Percentiles rank a stretch among this genome's conserved stretches.
phyloP scores from a whole-genome alignment of 1,284 basidiomycete genomes.

The Ustilago esculenta region DNA sequence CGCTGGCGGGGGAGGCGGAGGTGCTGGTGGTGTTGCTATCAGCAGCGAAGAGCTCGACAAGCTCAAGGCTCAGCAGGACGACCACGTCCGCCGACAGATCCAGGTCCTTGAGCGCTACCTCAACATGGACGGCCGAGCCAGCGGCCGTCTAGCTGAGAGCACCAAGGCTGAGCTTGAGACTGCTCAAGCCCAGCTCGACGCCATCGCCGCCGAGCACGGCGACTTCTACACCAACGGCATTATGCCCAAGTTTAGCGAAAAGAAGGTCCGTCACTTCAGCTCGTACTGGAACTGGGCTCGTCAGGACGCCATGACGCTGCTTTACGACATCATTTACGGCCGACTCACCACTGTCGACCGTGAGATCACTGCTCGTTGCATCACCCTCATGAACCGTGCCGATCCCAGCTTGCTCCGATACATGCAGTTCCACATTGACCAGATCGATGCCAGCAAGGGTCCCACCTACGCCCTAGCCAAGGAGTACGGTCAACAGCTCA shows the following conservation, averaged over 20 bases:
- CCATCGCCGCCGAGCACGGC: conserved; percentile 87
- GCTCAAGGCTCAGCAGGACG: conserved; percentile 91
- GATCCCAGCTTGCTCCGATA: conserved; percentile 75
- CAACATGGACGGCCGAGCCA: conserved; percentile 87
- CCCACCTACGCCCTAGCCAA: conserved; percentile 93
- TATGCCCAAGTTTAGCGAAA: conserved; percentile 87
- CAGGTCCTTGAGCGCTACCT: conserved; percentile 97
- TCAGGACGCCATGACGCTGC: conserved; percentile 93
- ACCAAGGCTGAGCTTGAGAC: conserved; percentile 79
- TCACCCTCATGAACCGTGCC: conserved; percentile 95
- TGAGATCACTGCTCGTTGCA: conserved; percentile 75
- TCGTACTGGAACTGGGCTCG: conserved; percentile 99
- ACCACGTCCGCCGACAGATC: conserved; percentile 90
- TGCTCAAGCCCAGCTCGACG: conserved; percentile 87
- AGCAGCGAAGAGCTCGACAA: conserved; percentile 98
- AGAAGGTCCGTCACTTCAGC: conserved; percentile 97
- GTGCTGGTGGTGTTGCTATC: conserved; percentile 73
- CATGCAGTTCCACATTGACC: conserved; percentile 95
- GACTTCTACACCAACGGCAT: conserved; percentile 94
- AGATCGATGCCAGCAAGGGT: conserved; percentile 78
- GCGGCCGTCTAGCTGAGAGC: conserved; percentile 85
- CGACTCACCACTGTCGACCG: conserved; percentile 87
- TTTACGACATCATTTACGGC: conserved; percentile 79
- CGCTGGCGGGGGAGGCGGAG: conserved; percentile 73
- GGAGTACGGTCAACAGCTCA: conserved; percentile 93